Evolutionary conservation across 2,329 filamentous ascomycete species (phyloP).

Genomic region (Zasmidium angulare): DNA sequence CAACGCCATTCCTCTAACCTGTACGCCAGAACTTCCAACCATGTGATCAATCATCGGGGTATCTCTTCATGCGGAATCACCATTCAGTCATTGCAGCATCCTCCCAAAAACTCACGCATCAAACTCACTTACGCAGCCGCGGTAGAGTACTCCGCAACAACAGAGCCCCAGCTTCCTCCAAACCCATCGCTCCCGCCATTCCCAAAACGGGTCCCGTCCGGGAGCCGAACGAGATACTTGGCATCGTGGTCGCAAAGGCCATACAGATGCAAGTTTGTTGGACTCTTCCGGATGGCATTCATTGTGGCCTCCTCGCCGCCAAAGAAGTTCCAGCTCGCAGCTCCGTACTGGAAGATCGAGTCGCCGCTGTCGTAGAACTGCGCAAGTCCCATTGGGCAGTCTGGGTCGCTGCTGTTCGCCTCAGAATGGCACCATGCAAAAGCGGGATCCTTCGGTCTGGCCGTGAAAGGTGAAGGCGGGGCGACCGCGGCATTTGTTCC

Average conservation of each 20-base stretch:
- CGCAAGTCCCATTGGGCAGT: constrained; percentile 33
- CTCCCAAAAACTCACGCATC: no score
- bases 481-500: constrained; percentile 4
- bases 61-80: not conserved
- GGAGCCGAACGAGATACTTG: constrained; percentile 10
- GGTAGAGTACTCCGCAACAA: constrained; percentile 10
- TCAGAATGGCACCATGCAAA: constrained; percentile 20
- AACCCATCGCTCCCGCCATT: constrained; percentile 8
- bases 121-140: not conserved
- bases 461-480: constrained; percentile 39
- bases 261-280: constrained; percentile 8
- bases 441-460: constrained; percentile 30
- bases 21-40: not conserved
- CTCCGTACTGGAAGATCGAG: constrained; percentile 37
- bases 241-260: constrained; percentile 12
- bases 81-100: not conserved
- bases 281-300: constrained; percentile 12
- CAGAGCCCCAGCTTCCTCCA: constrained; percentile 11
- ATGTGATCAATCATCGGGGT: not conserved
- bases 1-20: not conserved
- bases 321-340: constrained; percentile 40
- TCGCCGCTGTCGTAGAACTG: constrained; percentile 21
- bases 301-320: constrained; percentile 9
- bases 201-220: constrained; percentile 10
- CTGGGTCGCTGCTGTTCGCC: constrained; percentile 4